Evolutionary conservation across 768 basidiomycete genomes (phyloP).

Genomic region (Daedaleopsis sinensis): DNA sequence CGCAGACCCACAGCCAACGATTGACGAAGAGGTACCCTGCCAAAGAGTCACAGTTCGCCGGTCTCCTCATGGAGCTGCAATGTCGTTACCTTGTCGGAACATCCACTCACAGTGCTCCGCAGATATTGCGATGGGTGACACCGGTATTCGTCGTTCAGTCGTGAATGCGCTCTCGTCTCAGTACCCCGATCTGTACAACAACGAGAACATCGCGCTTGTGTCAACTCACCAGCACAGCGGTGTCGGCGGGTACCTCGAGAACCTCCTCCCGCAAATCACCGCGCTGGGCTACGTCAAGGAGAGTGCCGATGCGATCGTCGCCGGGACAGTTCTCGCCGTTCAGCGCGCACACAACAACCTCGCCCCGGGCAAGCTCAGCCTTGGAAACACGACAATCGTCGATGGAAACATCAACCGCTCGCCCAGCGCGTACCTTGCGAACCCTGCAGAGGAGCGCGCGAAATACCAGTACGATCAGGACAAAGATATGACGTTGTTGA

Average conservation of each 20-base stretch:
- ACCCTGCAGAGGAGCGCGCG: constrained; percentile 70
- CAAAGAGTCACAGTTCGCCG: too few species aligned
- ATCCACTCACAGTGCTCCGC: not conserved
- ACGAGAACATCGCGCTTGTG: constrained; percentile 75
- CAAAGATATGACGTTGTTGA: constrained; percentile 69
- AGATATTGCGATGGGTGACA: constrained; percentile 87
- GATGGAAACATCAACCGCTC: constrained; percentile 76
- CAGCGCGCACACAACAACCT: constrained; percentile 66
- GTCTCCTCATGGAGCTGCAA: too few species aligned
- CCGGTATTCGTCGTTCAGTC: constrained; percentile 71
- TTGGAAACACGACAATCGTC: constrained; percentile 71
- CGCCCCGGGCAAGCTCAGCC: constrained; percentile 56
- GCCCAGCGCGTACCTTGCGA: constrained; percentile 76
- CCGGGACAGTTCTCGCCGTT: constrained; percentile 70
- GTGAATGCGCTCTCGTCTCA: constrained; percentile 55
- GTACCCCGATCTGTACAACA: constrained; percentile 66
- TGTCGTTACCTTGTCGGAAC: too few species aligned
- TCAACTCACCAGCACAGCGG: constrained; percentile 79
- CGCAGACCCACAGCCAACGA: too few species aligned
- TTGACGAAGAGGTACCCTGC: too few species aligned
- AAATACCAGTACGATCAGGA: constrained; percentile 73
- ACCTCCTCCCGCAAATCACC: constrained; percentile 77
- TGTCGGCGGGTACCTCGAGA: constrained; percentile 79
- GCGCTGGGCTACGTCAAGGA: constrained; percentile 73
- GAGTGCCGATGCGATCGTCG: constrained; percentile 72